phyloP scores from a whole-genome alignment of 176 grass and related monocot species.

The Oryza punctata region DNA sequence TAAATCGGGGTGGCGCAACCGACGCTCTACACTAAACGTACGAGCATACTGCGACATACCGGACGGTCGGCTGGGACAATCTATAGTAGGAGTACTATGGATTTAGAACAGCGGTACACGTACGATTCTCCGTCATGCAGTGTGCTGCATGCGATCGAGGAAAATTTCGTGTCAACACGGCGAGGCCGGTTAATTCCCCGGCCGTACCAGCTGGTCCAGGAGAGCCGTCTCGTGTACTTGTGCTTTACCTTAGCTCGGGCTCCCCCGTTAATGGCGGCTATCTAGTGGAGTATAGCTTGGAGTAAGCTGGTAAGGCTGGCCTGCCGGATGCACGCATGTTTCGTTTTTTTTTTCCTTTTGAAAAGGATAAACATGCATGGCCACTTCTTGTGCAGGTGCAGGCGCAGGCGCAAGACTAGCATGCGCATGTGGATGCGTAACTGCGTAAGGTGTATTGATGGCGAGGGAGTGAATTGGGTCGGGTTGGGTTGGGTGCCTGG shows the following conservation, averaged over 20 bases:
- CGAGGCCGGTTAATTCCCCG: not conserved
- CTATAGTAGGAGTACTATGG: not conserved
- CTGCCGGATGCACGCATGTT: not conserved
- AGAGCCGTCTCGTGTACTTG: not conserved
- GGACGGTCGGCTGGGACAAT: not conserved
- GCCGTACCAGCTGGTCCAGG: not conserved
- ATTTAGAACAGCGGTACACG: not conserved
- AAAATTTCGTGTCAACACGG: not conserved
- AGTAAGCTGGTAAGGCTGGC: not conserved
- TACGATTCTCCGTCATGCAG: not conserved
- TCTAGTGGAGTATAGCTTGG: too few relatives aligned
- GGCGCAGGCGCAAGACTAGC: not conserved
- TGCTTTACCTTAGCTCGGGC: not conserved
- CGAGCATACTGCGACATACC: not conserved
- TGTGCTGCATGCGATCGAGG: not conserved
- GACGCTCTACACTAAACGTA: not conserved
- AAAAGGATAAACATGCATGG: not conserved
- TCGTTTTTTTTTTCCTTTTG: not conserved
- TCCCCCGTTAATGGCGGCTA: not conserved
- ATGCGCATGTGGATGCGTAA: not conserved
- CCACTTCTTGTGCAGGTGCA: not conserved
- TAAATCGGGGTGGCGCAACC: not conserved
- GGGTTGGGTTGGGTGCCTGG: not conserved
- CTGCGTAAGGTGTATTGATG: not conserved
- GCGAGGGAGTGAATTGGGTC: not conserved